These are phyloP conservation scores for Asterionellopsis glacialis DNA, from an alignment of 108 stramenopile genomes.

Conservation along the genomic window DNA sequence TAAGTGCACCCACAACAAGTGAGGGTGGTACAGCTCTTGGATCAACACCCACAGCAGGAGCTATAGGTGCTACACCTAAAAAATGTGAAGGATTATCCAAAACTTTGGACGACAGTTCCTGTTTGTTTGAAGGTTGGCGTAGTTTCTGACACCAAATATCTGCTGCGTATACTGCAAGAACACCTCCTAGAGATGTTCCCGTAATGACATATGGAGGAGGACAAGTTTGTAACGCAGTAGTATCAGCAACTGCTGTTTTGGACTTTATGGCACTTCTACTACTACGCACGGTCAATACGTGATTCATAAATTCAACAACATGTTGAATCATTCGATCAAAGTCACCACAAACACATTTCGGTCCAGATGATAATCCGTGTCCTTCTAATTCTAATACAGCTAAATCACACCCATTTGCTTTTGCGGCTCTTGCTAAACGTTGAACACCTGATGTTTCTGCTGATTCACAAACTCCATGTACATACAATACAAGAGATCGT, in stretches of 20 bases:
- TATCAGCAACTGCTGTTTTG: too few relatives aligned
- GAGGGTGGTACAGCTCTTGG: constrained; percentile 35
- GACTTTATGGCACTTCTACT: neutral
- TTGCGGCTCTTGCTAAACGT: constrained; percentile 18
- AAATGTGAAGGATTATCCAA: constrained; percentile 4
- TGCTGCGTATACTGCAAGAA: constrained; percentile 34
- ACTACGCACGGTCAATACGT: neutral
- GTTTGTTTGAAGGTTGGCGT: neutral
- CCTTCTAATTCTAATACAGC: constrained; percentile 39
- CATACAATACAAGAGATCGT: constrained; percentile 15
- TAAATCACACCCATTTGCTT: constrained; percentile 15
- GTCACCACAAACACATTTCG: constrained; percentile 12
- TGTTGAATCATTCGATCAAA: constrained; percentile 25
- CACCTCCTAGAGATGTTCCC: constrained; percentile 44
- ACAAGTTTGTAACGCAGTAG: too few relatives aligned
- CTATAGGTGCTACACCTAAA: constrained; percentile 27
- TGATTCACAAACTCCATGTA: constrained; percentile 56
- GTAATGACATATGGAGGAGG: constrained; percentile 13
- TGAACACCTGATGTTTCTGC: constrained; percentile 47
- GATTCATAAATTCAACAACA: constrained; percentile 15
- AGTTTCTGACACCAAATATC: constrained; percentile 4
- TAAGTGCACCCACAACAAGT: constrained; percentile 21
- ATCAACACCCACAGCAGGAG: constrained; percentile 45
- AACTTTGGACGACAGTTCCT: neutral
- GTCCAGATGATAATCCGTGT: constrained; percentile 39